A percentile compares a stretch with the other conserved stretches of the same genome.
Conservation (phyloP, 208 protist species). For the Endotrypanum monterogeii region DNA sequence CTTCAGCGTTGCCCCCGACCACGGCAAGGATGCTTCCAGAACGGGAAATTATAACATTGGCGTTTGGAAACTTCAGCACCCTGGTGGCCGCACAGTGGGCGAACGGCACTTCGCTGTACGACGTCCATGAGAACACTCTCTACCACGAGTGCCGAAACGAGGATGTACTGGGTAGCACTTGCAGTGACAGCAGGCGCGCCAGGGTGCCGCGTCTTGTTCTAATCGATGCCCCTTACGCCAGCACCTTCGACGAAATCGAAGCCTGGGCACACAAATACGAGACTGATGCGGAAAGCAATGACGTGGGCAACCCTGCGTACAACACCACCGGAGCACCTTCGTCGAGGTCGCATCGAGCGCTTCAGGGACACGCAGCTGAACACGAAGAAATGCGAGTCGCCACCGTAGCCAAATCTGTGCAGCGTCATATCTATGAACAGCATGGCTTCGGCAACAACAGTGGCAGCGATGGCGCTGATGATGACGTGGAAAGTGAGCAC, state of each 20-base stretch:
- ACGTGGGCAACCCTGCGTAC: slow-evolving; percentile 12
- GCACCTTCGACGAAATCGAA: slow-evolving; percentile 40
- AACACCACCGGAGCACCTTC: background rate
- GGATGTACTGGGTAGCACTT: slow-evolving; percentile 38
- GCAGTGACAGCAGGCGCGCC: slow-evolving; percentile 8
- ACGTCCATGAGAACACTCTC: slow-evolving; percentile 66
- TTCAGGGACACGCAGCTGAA: background rate
- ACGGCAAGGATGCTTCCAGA: slow-evolving; percentile 28
- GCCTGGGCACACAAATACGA: slow-evolving; percentile 19
- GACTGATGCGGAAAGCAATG: slow-evolving; percentile 10
- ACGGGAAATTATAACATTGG: slow-evolving; percentile 76
- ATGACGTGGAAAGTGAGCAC: background rate
- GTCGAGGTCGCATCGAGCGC: background rate
- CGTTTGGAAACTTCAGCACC: slow-evolving; percentile 84
- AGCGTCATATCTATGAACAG: slow-evolving; percentile 11
- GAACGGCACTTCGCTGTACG: slow-evolving; percentile 77
- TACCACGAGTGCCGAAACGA: slow-evolving; percentile 50
- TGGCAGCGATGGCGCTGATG: background rate
- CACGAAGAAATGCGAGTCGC: slow-evolving; percentile 3
- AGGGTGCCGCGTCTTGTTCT: slow-evolving; percentile 75
- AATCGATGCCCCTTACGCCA: slow-evolving; percentile 75
- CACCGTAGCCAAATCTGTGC: slow-evolving; percentile 6
- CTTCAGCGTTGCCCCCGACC: background rate
- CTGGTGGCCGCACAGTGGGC: slow-evolving; percentile 88
- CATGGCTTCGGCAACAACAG: slow-evolving; percentile 24